These are phyloP conservation scores for Fraxinus platypoda DNA, from an alignment of 305 asterid species.

Conservation along the genomic window DNA sequence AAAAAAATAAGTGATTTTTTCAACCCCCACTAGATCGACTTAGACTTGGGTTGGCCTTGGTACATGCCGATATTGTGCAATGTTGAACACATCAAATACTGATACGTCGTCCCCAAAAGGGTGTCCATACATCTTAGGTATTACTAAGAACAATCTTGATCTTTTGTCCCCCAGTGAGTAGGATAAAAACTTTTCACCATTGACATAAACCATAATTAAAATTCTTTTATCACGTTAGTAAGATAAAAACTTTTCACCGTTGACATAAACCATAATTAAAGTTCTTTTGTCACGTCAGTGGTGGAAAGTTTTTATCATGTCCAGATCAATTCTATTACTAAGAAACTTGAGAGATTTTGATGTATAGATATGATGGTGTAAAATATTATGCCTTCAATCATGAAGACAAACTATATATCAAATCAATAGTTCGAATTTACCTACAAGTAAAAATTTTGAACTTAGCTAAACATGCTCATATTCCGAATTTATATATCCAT, in stretches of 20 bases:
- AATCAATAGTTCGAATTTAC: background rate
- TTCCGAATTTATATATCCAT: background rate
- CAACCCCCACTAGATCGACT: background rate
- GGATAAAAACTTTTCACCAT: no score
- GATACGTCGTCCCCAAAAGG: background rate
- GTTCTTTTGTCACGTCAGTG: background rate
- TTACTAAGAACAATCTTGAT: background rate
- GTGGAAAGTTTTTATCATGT: background rate
- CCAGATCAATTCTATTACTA: background rate
- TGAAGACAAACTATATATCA: background rate
- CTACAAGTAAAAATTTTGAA: background rate
- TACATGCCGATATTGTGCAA: background rate
- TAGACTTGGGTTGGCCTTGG: background rate
- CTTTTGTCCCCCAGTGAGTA: background rate
- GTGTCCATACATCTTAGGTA: background rate
- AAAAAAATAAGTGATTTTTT: no score
- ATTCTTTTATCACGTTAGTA: no score
- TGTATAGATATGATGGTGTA: background rate
- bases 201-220: no score
- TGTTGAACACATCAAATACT: background rate
- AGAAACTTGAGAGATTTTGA: background rate
- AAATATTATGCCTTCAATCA: background rate
- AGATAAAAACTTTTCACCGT: no score
- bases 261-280: no score
- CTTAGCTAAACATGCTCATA: background rate